These are phyloP conservation scores for Fraxinus pennsylvanica DNA, from an alignment of 257 asterid genomes.

Conservation along the genomic window DNA sequence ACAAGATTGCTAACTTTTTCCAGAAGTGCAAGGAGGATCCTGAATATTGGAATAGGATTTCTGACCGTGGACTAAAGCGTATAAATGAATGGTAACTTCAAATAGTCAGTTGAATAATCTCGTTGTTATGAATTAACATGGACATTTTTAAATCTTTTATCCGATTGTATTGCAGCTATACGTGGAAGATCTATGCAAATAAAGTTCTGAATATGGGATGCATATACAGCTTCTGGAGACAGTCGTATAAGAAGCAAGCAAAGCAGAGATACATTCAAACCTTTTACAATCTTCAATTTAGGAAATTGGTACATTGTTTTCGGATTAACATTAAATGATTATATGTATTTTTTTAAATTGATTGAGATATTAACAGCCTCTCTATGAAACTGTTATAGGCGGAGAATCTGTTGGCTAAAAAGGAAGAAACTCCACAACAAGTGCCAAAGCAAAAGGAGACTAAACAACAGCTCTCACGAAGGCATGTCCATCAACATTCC, in stretches of 20 bases:
- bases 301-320: constrained; percentile 55
- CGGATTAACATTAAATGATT: neutral
- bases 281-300: constrained; percentile 73
- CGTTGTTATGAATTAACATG: too few species aligned
- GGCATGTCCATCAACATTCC: constrained; percentile 36
- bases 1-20: constrained; percentile 81
- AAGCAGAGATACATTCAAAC: constrained; percentile 70
- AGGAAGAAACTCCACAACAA: constrained; percentile 53
- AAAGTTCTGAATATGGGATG: constrained; percentile 86
- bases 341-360: neutral
- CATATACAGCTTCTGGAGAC: constrained; percentile 78
- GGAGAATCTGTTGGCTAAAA: constrained; percentile 44
- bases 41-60: constrained; percentile 64
- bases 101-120: too few species aligned
- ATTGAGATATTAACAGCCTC: neutral
- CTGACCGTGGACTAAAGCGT: constrained; percentile 69
- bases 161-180: constrained; percentile 54
- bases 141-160: neutral
- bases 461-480: constrained; percentile 43
- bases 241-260: constrained; percentile 60
- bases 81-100: constrained; percentile 67
- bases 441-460: constrained; percentile 48
- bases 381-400: constrained; percentile 40
- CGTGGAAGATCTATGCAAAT: constrained; percentile 91
- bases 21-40: constrained; percentile 70